A percentile compares a stretch with the other conserved stretches of the same genome.
Conservation (phyloP, 352 stramenopile species). For the Phytopythium sindhum region DNA sequence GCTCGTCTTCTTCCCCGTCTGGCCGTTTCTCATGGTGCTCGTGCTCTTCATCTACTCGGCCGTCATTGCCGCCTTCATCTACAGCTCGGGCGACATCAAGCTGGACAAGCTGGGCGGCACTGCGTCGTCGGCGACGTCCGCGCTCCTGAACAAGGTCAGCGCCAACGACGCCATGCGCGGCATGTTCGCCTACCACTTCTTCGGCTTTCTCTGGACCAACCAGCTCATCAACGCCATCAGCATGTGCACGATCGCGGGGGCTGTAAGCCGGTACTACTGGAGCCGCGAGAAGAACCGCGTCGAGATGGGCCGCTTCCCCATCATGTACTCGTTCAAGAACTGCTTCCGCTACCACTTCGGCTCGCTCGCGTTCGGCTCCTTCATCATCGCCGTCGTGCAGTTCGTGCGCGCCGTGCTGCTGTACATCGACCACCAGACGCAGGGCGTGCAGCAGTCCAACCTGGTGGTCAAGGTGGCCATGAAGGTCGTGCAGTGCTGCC, state of each 20-base stretch:
- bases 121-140: conserved; percentile 12
- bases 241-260: conserved; percentile 93
- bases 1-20: conserved; percentile 64
- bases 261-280: conserved; percentile 93
- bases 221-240: conserved; percentile 96
- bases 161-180: conserved; percentile 62
- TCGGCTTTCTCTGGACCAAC: conserved; percentile 95
- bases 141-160: conserved; percentile 38
- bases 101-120: conserved; percentile 29
- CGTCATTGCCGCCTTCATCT: conserved; percentile 65
- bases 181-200: conserved; percentile 85
- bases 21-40: conserved; percentile 60
- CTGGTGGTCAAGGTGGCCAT: conserved; percentile 81
- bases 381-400: conserved; percentile 96
- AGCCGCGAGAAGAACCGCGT: conserved; percentile 51
- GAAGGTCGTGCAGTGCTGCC: conserved; percentile 88
- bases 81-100: conserved; percentile 49
- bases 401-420: conserved; percentile 90
- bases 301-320: conserved; percentile 68
- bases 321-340: conserved; percentile 67
- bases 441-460: conserved; percentile 77
- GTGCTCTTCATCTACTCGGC: conserved; percentile 60
- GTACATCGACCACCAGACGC: conserved; percentile 92
- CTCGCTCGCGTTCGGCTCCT: conserved; percentile 93
- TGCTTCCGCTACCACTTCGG: conserved; percentile 93